Evolutionary conservation across 1,139 yeast genomes (phyloP).

Genomic region (Kluyveromyces sp.): DNA sequence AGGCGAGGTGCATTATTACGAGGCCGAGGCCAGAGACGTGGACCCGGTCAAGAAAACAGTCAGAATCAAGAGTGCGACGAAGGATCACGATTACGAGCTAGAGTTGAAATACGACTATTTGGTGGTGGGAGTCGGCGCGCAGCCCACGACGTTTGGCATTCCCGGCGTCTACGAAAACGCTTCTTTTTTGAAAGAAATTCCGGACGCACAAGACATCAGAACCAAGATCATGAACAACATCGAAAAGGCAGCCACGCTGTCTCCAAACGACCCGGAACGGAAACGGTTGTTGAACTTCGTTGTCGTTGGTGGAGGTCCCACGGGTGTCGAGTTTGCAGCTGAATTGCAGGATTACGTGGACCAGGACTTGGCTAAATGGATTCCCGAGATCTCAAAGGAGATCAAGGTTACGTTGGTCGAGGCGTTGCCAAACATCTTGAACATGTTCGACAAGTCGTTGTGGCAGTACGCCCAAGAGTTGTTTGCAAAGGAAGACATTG

Average conservation of each 20-base stretch:
- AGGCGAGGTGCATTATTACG: slow-evolving; percentile 78
- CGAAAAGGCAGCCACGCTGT: slow-evolving; percentile 75
- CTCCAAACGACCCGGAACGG: slow-evolving; percentile 69
- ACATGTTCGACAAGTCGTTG: slow-evolving; percentile 77
- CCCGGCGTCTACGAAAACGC: slow-evolving; percentile 91
- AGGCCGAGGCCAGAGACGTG: slow-evolving; percentile 83
- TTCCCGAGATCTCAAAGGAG: slow-evolving; percentile 78
- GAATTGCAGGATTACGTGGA: slow-evolving; percentile 91
- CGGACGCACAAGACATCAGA: slow-evolving; percentile 74
- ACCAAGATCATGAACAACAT: slow-evolving; percentile 70
- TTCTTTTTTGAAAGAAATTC: slow-evolving; percentile 76
- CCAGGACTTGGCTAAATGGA: slow-evolving; percentile 83
- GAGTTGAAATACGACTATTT: slow-evolving; percentile 60
- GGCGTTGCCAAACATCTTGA: slow-evolving; percentile 85
- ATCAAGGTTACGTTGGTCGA: slow-evolving; percentile 79
- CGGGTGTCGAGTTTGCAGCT: slow-evolving; percentile 95
- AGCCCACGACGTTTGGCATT: slow-evolving; percentile 85
- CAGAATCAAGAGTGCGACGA: slow-evolving; percentile 41
- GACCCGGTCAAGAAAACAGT: slow-evolving; percentile 62
- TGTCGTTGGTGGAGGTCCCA: slow-evolving; percentile 95
- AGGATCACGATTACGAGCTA: slow-evolving; percentile 35
- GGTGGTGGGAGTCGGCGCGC: slow-evolving; percentile 88
- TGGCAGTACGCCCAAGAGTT: slow-evolving; percentile 80
- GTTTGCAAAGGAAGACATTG: slow-evolving; percentile 71
- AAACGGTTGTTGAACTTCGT: slow-evolving; percentile 74